phyloP scores from a whole-genome alignment of 164 flowering plant species.

The Santalum album region DNA sequence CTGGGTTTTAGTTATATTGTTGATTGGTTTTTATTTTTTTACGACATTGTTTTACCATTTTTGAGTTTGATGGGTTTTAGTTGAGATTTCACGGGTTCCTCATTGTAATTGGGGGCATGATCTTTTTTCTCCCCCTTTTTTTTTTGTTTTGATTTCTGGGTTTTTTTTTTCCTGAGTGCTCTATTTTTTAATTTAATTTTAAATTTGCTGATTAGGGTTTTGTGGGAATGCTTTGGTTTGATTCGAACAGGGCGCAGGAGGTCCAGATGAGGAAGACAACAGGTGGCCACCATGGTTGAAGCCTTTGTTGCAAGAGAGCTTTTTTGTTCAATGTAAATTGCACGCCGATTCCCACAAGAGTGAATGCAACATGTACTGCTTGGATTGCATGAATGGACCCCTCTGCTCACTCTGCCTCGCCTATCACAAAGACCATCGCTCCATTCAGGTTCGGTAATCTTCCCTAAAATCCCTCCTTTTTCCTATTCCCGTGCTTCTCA shows the following conservation, averaged over 20 bases:
- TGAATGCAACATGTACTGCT: conserved; percentile 95
- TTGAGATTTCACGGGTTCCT: too few relatives aligned
- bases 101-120: too few relatives aligned
- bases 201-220: too few relatives aligned
- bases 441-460: conserved; percentile 99
- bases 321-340: conserved; percentile 74
- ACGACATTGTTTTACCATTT: too few relatives aligned
- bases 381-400: conserved; percentile 79
- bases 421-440: conserved; percentile 65
- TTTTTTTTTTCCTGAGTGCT: too few relatives aligned
- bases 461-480: neutral
- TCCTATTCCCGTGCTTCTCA: neutral
- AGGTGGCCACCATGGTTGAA: conserved; percentile 91
- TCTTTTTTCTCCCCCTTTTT: too few relatives aligned
- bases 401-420: conserved; percentile 83
- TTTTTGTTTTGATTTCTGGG: too few relatives aligned
- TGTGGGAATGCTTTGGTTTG: neutral
- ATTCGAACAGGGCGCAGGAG: conserved; percentile 52
- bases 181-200: too few relatives aligned
- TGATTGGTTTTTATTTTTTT: too few relatives aligned
- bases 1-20: too few relatives aligned
- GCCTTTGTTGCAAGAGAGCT: conserved; percentile 52
- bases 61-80: too few relatives aligned
- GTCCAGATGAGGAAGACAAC: conserved; percentile 57
- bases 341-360: conserved; percentile 86